Evolutionary conservation across 768 basidiomycete genomes (phyloP).

Genomic region (Glaciozyma antarctica): DNA sequence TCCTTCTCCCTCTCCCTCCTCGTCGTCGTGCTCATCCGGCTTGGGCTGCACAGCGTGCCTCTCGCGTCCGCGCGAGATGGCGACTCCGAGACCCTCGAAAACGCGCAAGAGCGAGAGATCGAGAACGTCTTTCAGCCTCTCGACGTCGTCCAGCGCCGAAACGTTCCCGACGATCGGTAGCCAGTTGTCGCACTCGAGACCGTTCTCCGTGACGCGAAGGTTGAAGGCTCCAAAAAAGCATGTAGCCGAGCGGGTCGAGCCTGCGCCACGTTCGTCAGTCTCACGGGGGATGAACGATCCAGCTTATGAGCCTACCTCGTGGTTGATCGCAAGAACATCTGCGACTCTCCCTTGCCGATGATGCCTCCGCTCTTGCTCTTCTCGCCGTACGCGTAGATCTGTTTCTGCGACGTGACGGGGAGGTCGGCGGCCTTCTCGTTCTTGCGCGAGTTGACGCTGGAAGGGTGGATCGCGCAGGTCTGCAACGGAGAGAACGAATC

Average conservation of each 20-base stretch:
- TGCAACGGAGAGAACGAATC: constrained; percentile 35
- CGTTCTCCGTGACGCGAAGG: constrained; percentile 57
- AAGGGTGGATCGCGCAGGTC: constrained; percentile 70
- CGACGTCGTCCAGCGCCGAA: constrained; percentile 69
- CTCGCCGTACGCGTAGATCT: constrained; percentile 71
- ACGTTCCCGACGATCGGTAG: constrained; percentile 67
- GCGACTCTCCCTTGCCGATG: constrained; percentile 34
- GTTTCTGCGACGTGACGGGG: constrained; percentile 49
- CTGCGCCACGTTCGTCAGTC: constrained; percentile 37
- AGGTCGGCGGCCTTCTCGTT: constrained; percentile 40
- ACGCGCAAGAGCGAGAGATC: constrained; percentile 79
- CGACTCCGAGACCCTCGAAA: constrained; percentile 61
- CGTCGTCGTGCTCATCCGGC: constrained; percentile 15
- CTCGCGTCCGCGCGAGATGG: constrained; percentile 9
- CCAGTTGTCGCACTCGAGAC: constrained; percentile 84
- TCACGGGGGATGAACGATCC: not conserved
- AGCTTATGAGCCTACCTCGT: constrained; percentile 36
- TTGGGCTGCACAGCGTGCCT: not conserved
- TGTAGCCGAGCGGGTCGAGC: constrained; percentile 76
- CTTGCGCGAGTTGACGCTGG: constrained; percentile 72
- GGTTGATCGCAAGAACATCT: constrained; percentile 66
- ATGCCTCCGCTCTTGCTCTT: constrained; percentile 57
- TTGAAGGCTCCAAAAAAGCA: constrained; percentile 86
- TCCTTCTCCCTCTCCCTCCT: constrained; percentile 32
- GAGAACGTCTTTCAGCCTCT: constrained; percentile 65